Conservation (phyloP, 2,329 filamentous ascomycete species). For the Knoxdaviesia proteae region DNA sequence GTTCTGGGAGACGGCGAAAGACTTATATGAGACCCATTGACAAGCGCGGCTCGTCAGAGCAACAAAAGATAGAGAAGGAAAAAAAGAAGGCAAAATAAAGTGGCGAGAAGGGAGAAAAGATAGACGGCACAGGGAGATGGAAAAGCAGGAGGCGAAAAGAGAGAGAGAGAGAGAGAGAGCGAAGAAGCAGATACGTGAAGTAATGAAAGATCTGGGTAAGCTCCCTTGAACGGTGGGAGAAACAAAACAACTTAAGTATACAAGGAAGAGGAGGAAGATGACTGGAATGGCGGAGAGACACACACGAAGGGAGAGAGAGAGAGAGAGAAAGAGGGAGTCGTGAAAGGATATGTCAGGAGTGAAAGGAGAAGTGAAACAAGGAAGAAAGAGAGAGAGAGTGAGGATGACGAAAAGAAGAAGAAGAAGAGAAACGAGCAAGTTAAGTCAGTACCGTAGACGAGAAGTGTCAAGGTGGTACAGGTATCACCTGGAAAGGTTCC, state of each 20-base stretch:
- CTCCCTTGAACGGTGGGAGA: background rate
- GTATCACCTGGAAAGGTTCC: background rate
- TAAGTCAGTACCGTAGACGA: background rate
- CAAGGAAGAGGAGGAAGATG: background rate
- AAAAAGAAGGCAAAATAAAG: background rate
- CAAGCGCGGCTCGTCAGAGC: background rate
- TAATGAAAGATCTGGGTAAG: background rate
- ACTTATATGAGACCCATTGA: no score
- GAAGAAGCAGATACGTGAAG: background rate
- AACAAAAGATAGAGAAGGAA: background rate
- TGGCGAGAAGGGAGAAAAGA: background rate
- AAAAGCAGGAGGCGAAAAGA: background rate
- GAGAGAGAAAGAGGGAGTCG: background rate
- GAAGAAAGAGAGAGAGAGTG: background rate
- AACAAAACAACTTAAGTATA: background rate
- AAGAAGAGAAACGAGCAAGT: background rate
- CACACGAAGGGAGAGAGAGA: background rate
- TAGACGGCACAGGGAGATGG: background rate
- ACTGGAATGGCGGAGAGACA: background rate
- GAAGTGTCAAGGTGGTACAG: background rate
- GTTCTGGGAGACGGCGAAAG: no score
- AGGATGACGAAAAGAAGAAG: background rate
- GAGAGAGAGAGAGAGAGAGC: background rate
- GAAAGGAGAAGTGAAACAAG: background rate
- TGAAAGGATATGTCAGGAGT: background rate